Conservation (phyloP, 768 basidiomycete species). For the Russula ochroleuca region DNA sequence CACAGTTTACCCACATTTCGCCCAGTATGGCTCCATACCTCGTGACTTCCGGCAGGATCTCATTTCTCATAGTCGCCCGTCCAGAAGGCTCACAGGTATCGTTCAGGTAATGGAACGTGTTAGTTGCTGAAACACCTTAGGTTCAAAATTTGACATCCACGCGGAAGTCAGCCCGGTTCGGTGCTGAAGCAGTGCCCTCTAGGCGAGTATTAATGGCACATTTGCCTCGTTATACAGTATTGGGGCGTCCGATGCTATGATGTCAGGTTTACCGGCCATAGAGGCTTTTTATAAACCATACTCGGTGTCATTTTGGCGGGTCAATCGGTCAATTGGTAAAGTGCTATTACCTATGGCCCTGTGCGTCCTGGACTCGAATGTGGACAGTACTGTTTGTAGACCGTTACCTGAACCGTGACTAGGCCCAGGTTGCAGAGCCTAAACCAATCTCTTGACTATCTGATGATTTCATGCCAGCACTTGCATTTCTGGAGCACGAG, state of each 20-base stretch:
- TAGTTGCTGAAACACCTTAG: neutral
- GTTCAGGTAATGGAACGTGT: neutral
- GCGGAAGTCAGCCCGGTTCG: neutral
- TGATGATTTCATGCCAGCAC: neutral
- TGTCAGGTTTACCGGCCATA: neutral
- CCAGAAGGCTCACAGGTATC: neutral
- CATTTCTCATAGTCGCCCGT: neutral
- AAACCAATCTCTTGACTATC: neutral
- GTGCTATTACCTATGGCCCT: neutral
- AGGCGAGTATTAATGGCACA: neutral
- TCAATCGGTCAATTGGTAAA: neutral
- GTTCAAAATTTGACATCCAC: neutral
- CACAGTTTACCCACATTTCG: neutral
- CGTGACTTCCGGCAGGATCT: neutral
- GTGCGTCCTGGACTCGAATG: neutral
- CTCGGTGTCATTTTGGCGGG: neutral
- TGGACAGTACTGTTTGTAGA: neutral
- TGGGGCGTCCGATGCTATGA: neutral
- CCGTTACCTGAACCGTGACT: too few species aligned
- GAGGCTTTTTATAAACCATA: neutral
- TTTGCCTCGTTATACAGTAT: neutral
- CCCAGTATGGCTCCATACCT: neutral
- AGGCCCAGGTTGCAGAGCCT: neutral
- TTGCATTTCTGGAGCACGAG: neutral
- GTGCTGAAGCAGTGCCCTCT: neutral